Evolutionary conservation across 139 green algal genomes (phyloP).

Genomic region (Axilococcus clingmanii): DNA sequence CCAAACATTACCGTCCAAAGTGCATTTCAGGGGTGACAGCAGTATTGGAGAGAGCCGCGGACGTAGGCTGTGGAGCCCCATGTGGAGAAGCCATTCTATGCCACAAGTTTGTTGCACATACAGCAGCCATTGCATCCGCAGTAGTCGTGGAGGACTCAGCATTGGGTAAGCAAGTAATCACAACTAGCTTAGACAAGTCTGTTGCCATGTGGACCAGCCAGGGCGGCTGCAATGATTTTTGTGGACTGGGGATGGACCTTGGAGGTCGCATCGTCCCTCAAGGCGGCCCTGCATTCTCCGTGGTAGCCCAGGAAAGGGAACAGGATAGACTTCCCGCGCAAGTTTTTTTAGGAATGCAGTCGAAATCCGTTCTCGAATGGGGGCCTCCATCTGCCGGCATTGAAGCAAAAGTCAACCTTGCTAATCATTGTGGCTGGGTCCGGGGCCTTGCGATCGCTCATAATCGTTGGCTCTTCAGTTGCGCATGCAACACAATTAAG

Average conservation of each 20-base stretch:
- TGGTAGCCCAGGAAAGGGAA: slow-evolving; percentile 13
- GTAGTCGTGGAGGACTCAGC: slow-evolving; percentile 33
- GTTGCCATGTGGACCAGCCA: slow-evolving; percentile 38
- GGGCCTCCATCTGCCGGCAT: slow-evolving; percentile 27
- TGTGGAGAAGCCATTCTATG: slow-evolving; percentile 29
- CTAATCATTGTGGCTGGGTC: slow-evolving; percentile 62
- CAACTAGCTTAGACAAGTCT: slow-evolving; percentile 48
- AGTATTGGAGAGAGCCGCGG: no score
- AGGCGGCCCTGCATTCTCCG: slow-evolving; percentile 39
- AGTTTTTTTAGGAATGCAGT: slow-evolving; percentile 48
- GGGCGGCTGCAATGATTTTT: slow-evolving; percentile 6
- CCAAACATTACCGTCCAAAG: no score
- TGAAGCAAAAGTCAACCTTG: slow-evolving; percentile 34
- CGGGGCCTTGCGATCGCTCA: slow-evolving; percentile 33
- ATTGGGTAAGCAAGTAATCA: slow-evolving; percentile 36
- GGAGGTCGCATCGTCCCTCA: slow-evolving; percentile 2
- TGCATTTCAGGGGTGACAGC: no score
- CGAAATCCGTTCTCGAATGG: slow-evolving; percentile 45
- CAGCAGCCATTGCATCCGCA: slow-evolving; percentile 16
- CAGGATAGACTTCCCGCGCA: slow-evolving; percentile 21
- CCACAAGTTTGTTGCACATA: slow-evolving; percentile 36
- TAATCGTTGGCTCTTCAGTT: slow-evolving; percentile 54
- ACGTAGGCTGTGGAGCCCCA: no score
- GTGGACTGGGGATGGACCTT: neutral
- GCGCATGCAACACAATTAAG: slow-evolving; percentile 55